phyloP scores from a whole-genome alignment of 73 alveolate species.

The Paramecium sonneborni region DNA sequence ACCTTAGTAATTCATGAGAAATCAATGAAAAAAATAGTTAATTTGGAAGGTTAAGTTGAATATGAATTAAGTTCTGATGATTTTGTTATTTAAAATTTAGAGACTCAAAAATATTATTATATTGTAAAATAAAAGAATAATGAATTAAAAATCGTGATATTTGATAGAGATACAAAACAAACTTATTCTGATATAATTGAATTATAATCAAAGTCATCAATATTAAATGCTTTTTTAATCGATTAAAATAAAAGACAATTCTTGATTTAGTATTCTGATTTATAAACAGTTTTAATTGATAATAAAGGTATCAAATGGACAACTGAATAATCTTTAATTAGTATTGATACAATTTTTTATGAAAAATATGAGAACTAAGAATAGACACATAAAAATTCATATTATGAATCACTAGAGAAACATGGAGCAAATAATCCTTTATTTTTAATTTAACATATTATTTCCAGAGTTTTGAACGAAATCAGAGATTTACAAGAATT shows the following conservation, averaged over 20 bases:
- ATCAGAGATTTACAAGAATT: background rate
- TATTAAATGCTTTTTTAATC: slow-evolving; percentile 6
- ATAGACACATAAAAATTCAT: slow-evolving; percentile 35
- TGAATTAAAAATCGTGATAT: background rate
- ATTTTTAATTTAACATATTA: background rate
- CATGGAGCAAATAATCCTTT: background rate
- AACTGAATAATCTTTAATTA: slow-evolving; percentile 18
- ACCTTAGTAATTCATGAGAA: background rate
- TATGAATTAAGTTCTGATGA: background rate
- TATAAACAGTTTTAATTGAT: background rate
- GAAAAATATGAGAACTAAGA: slow-evolving; percentile 9
- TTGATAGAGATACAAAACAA: background rate
- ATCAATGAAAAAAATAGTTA: background rate
- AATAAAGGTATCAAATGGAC: slow-evolving; percentile 2
- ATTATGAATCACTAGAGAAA: slow-evolving; percentile 26
- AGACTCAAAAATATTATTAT: background rate
- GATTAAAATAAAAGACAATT: background rate
- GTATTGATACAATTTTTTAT: background rate
- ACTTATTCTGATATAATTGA: background rate
- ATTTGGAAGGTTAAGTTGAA: background rate
- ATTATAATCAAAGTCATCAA: background rate
- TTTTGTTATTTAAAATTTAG: background rate
- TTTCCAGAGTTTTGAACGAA: slow-evolving; percentile 30
- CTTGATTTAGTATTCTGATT: background rate
- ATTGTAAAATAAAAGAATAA: background rate